Conservation (phyloP, 805 yeast genomes). For the Yamadazyma laniorum region DNA sequence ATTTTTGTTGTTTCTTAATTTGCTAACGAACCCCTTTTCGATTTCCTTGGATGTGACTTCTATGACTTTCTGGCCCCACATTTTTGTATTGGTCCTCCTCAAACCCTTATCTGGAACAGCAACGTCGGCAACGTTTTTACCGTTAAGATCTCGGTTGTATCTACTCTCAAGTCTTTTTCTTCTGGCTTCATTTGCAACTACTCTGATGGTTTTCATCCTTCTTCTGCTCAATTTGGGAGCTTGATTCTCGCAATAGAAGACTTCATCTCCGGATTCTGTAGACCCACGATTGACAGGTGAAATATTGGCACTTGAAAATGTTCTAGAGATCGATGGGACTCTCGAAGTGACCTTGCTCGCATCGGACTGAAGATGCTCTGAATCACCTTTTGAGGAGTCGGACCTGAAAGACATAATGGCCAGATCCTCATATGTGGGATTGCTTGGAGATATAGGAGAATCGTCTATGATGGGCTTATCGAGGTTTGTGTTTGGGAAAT, state of each 20-base stretch:
- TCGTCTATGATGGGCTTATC: slow-evolving; percentile 88
- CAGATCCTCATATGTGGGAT: slow-evolving; percentile 1
- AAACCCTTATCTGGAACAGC: slow-evolving; percentile 25
- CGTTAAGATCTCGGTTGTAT: not conserved
- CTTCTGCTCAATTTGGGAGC: slow-evolving; percentile 44
- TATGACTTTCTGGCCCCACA: slow-evolving; percentile 95
- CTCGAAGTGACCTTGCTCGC: slow-evolving; percentile 9
- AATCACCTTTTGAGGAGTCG: not conserved
- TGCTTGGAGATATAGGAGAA: slow-evolving; percentile 52
- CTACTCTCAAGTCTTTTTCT: slow-evolving; percentile 32
- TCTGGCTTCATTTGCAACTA: slow-evolving; percentile 87
- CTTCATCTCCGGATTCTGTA: slow-evolving; percentile 30
- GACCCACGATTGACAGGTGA: slow-evolving; percentile 29
- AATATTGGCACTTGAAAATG: slow-evolving; percentile 43
- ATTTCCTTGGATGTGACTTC: slow-evolving; percentile 79
- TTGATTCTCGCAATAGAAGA: slow-evolving; percentile 33
- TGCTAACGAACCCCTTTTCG: slow-evolving; percentile 62
- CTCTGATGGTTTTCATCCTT: slow-evolving; percentile 87
- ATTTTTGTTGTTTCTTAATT: slow-evolving; percentile 54
- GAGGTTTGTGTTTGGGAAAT: slow-evolving; percentile 88
- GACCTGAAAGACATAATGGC: slow-evolving; percentile 3
- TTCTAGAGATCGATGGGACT: slow-evolving; percentile 38
- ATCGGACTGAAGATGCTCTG: slow-evolving; percentile 1
- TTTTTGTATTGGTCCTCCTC: slow-evolving; percentile 78
- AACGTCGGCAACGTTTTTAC: not conserved